Base-by-base conservation (phyloP, 208 protist species). In the Crithidia expoeki region DNA sequence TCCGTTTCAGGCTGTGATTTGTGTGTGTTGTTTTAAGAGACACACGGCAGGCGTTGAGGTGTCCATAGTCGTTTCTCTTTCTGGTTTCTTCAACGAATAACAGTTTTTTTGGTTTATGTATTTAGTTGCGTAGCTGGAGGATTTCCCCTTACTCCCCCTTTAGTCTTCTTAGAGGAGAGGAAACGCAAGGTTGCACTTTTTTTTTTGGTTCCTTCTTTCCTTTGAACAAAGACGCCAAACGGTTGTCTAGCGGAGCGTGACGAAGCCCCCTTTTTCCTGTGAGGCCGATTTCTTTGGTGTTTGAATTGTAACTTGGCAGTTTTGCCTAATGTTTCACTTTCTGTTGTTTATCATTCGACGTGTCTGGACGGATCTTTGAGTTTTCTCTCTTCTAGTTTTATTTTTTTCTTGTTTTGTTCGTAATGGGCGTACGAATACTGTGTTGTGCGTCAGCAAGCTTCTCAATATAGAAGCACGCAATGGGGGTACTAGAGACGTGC, bases 91-190 rank as follows among this genome's bases (percentile, higher is more conserved):
- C 10, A 10, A 9, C 1, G 0, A 21, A 40, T 72, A n/a, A n/a
- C n/a, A n/a, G n/a, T 56, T 32, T 47, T 62, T 47, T 44, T 60
- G 6, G 44, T 17, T 38, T 68, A 36, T 62, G 51, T 63, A 19
- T 68, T 25, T 68, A 4, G 36, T 61, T 67, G 38, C 14, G 56
- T 17, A 62, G 25, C 17, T 49, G 11, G 19, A 23, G 11, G 44
- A 19, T 28, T 2, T 44, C 28, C 12, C n/a, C 1, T 60, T 12
- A 16, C 19, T 30, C 25, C 25, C 25, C 16, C 32, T 53, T 53
- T 53, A 32, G 7, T 53, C 49, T 53, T 32, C 49, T 53, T 53
- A n/a, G n/a, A n/a, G n/a, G n/a, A n/a, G n/a, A n/a, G n/a, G n/a
- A n/a, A n/a, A n/a, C n/a, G n/a, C n/a, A n/a, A n/a, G n/a, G n/a